phyloP scores from a whole-genome alignment of 805 yeast genomes.

The Candida jianshihensis region DNA sequence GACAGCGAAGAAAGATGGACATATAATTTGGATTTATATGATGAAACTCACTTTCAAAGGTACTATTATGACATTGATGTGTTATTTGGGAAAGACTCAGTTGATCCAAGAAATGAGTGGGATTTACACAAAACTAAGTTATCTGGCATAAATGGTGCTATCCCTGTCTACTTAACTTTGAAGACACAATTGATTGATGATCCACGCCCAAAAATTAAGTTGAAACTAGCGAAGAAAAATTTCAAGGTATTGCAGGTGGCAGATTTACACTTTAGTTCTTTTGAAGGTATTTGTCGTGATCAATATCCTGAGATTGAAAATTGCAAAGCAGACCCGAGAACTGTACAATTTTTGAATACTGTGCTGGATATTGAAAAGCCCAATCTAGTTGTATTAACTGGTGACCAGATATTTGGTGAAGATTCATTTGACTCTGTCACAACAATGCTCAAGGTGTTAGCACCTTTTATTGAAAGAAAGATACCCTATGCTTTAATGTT shows the following conservation, averaged over 20 bases:
- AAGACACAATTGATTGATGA: slow-evolving; percentile 7
- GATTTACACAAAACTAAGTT: slow-evolving; percentile 13
- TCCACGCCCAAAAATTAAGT: slow-evolving; percentile 6
- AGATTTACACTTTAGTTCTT: slow-evolving; percentile 86
- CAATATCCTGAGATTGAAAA: slow-evolving; percentile 48
- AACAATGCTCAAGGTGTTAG: slow-evolving; percentile 67
- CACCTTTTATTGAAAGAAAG: slow-evolving; percentile 56
- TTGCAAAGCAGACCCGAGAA: slow-evolving; percentile 64
- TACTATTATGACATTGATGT: slow-evolving; percentile 40
- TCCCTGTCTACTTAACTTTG: slow-evolving; percentile 20
- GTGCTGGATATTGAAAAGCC: slow-evolving; percentile 76
- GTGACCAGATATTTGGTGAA: slow-evolving; percentile 87
- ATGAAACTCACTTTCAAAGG: slow-evolving; percentile 6
- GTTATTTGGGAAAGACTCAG: slow-evolving; percentile 64
- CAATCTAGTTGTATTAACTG: slow-evolving; percentile 78
- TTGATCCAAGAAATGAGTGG: slow-evolving; percentile 79
- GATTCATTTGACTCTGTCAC: slow-evolving; percentile 76
- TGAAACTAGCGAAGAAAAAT: slow-evolving; percentile 33
- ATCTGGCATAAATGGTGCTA: slow-evolving; percentile 4
- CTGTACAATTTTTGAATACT: slow-evolving; percentile 50
- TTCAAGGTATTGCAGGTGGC: slow-evolving; percentile 86
- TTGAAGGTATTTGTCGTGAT: slow-evolving; percentile 73
- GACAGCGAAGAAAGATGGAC: slow-evolving; percentile 25
- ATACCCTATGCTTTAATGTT: slow-evolving; percentile 82
- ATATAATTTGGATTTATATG: slow-evolving; percentile 43